Evolutionary conservation across 257 asterid genomes (phyloP), one percentile per base, ranked within the genome.

Genomic region (Ballota nigra): DNA sequence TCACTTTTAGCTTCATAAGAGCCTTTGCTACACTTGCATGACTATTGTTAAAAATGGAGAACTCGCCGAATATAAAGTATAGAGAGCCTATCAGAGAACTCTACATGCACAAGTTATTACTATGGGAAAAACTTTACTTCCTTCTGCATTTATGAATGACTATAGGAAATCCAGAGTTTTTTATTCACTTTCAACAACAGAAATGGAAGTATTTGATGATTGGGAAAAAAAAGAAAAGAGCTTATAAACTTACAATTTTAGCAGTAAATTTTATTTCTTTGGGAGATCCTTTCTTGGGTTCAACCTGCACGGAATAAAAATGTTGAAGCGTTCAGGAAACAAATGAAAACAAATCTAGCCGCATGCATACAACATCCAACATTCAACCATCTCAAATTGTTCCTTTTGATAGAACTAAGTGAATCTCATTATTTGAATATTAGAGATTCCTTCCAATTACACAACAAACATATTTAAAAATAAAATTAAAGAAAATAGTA

Each of bases 231-330:
- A n/a, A n/a, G n/a, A 13, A 13, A 43, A 43, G 2, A 68, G 56
- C 58, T 53, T 7, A 72, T 60, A 33, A 68, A 82, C 97, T 89
- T 86, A 94, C 97, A 79, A 89, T 91, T 82, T 95, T 90, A 52
- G 86, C 83, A 75, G 84, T 69, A 83, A 95, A 86, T 26, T 84
- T 88, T 68, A 95, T 71, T 85, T 86, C 97, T 85, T 95, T 95
- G 71, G 75, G 74, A 71, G 74, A 68, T 65, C 96, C 98, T 70
- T 71, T 62, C 83, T 82, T 86, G 66, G 81, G 81, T 49, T 81
- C 75, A 49, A 78, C 20, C 98, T 91, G 92, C 84, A 78, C 56
- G 62, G 60, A 67, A 60, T 5, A 24, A 19, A 23, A 26, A 49
- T 8, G 57, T 45, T 23, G 43, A 72, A 55, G 62, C 9, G 52